Base-by-base conservation (phyloP, 2,329 filamentous ascomycete species). In the Chaetomiaceae sp. region DNA sequence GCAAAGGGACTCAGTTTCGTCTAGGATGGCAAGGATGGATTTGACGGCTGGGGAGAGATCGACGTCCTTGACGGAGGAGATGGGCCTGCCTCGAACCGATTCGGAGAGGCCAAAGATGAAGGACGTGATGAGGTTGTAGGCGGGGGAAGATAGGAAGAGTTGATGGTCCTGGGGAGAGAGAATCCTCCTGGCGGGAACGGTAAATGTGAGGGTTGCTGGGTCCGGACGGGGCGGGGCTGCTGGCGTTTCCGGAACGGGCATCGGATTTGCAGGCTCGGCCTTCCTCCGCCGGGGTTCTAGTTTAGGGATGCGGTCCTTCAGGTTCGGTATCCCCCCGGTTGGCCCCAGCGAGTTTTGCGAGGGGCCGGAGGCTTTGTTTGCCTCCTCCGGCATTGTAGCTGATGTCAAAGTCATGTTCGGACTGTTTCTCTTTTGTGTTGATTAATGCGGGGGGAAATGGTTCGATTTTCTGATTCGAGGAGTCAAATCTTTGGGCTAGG, bases 61-160 rank as follows among this genome's bases (percentile, higher is more conserved):
- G 30, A 62, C 61, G n/a, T 79, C 73, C 23, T 77, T 75, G 54
- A 82, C 71, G 5, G 85, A 75, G 2, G 86, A 86, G 57, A 86
- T 79, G 6, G 86, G 82, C 25, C 76, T 81, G 65, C 88, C 84
- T 45, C 82, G 75, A 40, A 96, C 88, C 4, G 87, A 84, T 63
- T 96, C 91, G 40, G 90, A 85, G 20, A 99, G 81, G 9, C 82
- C 81, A 69, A 96, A 96, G 57, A 96, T 78, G 72, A 96, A 99
- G 18, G 88, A 83, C 53, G 88, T 75, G 38, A 99, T 79, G 36
- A 97, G 79, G 7, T 76, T 76, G 68, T 89, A 87, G 6, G 91
- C 86, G 0, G 85, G 76, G 0, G 91, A 96, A 0, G 80, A 73
- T 16, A 90, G 78, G 64, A 97, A 99, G 4, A 90, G 72, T 16